These are phyloP conservation scores for Pyricularia sp. DNA, from an alignment of 2,329 filamentous ascomycete genomes.

Conservation along the genomic window DNA sequence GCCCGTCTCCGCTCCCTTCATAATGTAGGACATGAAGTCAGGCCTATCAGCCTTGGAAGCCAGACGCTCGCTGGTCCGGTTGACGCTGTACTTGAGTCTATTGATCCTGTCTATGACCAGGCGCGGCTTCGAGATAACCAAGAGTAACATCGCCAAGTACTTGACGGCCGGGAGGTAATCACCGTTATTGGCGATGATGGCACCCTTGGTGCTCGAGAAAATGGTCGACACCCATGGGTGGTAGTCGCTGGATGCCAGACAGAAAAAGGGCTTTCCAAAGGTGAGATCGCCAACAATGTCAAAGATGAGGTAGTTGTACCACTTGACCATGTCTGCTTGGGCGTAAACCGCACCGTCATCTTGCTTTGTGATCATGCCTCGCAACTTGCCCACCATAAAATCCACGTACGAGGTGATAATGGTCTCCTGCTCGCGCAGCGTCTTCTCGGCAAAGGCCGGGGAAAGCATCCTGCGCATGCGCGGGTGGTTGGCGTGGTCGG, in stretches of 20 bases:
- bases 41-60: slow-evolving; percentile 4
- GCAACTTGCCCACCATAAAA: slow-evolving; percentile 6
- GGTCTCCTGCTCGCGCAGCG: slow-evolving; percentile 9
- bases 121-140: background rate
- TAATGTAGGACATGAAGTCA: slow-evolving; percentile 11
- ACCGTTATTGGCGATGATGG: slow-evolving; percentile 13
- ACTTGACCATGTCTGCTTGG: slow-evolving; percentile 34
- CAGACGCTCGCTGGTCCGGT: slow-evolving; percentile 2
- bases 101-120: background rate
- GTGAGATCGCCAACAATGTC: slow-evolving; percentile 27
- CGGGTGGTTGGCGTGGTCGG: slow-evolving; percentile 5
- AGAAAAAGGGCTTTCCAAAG: slow-evolving; percentile 17
- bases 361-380: background rate
- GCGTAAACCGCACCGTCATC: slow-evolving; percentile 6
- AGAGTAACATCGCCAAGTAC: background rate
- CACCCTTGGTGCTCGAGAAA: slow-evolving; percentile 10
- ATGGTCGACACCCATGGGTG: slow-evolving; percentile 7
- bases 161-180: slow-evolving; percentile 2
- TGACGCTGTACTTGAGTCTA: slow-evolving; percentile 3
- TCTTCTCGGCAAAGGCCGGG: slow-evolving; percentile 11
- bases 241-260: slow-evolving; percentile 17
- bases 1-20: background rate
- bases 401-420: slow-evolving; percentile 8
- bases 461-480: slow-evolving; percentile 6
- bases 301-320: slow-evolving; percentile 17